phyloP scores from a whole-genome alignment of 2,329 filamentous ascomycete genomes.

The Chalaropsis ovoidea region DNA sequence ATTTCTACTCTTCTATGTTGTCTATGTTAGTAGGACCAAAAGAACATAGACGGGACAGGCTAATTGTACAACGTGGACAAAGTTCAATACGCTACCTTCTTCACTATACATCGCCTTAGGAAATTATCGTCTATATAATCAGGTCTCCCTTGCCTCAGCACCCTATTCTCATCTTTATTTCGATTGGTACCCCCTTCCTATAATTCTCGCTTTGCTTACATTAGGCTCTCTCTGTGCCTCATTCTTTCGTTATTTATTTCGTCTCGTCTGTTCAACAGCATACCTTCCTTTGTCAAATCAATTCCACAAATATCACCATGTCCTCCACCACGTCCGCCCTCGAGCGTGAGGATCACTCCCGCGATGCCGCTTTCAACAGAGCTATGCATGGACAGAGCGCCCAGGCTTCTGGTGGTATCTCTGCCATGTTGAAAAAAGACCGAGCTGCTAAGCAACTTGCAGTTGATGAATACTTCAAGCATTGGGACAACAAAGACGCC shows the following conservation, averaged over 20 bases:
- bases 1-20: not conserved
- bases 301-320: slow-evolving; percentile 14
- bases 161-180: not conserved
- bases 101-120: not conserved
- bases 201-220: slow-evolving; percentile 18
- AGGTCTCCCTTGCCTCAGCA: not conserved
- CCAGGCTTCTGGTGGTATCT: slow-evolving; percentile 59
- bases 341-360: slow-evolving; percentile 70
- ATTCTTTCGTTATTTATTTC: slow-evolving; percentile 15
- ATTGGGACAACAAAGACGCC: slow-evolving; percentile 78
- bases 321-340: slow-evolving; percentile 33
- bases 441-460: slow-evolving; percentile 63
- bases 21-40: not conserved
- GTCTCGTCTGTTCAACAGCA: slow-evolving; percentile 23
- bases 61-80: slow-evolving; percentile 11
- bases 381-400: slow-evolving; percentile 69
- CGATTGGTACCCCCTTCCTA: not conserved
- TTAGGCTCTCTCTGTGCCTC: slow-evolving; percentile 22
- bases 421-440: slow-evolving; percentile 79
- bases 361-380: slow-evolving; percentile 86
- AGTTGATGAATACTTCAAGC: slow-evolving; percentile 89
- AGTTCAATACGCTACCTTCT: not conserved
- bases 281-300: not conserved
- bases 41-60: not conserved
- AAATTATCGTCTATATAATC: slow-evolving; percentile 1